Evolutionary conservation across 139 green algal species (phyloP).

Genomic region (Dunaliella sp.): DNA sequence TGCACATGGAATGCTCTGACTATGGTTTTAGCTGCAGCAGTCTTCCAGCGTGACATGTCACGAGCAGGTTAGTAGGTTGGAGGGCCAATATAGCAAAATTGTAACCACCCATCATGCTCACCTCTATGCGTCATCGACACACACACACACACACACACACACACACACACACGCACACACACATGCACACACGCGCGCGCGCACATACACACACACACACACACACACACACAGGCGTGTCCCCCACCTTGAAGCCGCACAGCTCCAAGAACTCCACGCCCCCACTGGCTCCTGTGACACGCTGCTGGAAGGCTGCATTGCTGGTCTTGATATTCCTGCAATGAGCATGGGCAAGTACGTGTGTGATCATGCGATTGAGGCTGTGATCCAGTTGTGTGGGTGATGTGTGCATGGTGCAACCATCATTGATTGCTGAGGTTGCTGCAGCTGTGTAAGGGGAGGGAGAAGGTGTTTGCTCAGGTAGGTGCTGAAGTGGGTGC

Average conservation of each 20-base stretch:
- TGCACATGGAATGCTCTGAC: no score
- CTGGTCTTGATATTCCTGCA: slow-evolving; percentile 63
- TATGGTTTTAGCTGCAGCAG: no score
- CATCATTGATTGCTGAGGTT: not conserved
- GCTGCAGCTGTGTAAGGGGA: not conserved
- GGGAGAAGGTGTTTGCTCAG: not conserved
- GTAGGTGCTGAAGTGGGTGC: not conserved
- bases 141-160: no score
- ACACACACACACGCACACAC: no score
- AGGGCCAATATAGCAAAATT: no score
- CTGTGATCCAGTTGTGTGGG: not conserved
- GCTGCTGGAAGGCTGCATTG: slow-evolving; percentile 84
- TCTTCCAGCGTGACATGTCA: no score
- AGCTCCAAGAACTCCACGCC: slow-evolving; percentile 75
- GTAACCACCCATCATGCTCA: no score
- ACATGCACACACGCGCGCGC: no score
- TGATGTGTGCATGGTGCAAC: not conserved
- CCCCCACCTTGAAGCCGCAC: slow-evolving; percentile 76
- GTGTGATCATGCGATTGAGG: not conserved
- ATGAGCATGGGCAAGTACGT: not conserved
- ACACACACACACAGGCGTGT: no score
- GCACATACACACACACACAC: not conserved
- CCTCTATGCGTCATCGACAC: no score
- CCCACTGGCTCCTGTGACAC: slow-evolving; percentile 64
- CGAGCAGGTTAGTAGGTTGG: no score